Base-by-base conservation (phyloP, 2,329 filamentous ascomycete species). In the Diplodia corticola region DNA sequence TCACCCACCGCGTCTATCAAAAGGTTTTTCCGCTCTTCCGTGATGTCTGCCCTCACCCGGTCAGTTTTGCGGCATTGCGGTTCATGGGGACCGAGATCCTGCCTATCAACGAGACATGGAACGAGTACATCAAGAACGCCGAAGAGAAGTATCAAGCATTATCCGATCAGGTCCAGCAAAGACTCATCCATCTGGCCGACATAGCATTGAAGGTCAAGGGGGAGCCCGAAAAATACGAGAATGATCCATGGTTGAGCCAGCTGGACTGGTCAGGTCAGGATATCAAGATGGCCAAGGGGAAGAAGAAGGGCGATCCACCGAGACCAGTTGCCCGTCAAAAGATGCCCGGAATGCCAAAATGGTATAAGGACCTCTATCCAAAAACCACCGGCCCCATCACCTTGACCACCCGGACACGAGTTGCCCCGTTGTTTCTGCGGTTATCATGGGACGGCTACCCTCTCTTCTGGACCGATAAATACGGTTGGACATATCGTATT, bases 251-350 rank as follows among this genome's bases (percentile, higher is more conserved):
- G 96, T 79, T 99, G 73, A 86, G 85, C 69, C 95, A 99, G 81
- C 85, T 99, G 63, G 93, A 99, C 81, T 99, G 95, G 95, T 91
- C 91, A 0, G 92, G 92, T 3, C 93, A 98, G 78, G 92, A 96
- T 76, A 84, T 97, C 68, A 93, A 87, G 75, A 95, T 94, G 91
- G 89, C 88, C 24, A 98, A 97, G 76, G 91, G 89, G 3, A 97
- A 95, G 81, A 93, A 91, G 78, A 97, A 97, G 77, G 83, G 81
- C 10, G 92, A 96, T 65, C 88, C 90, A 12, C 90, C 91, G 1
- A 84, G 92, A 51, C 92, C 90, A 33, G 90, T 89, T 7, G 89
- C 89, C 12, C 84, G 91, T 53, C 95, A 99, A 76, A 99, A 98
- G 83, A 92, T 90, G 80, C 93, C 94, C 0, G 95, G 95, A 15